These are phyloP conservation scores for Yamadazyma atmosphaerica DNA, from an alignment of 1,139 yeast genomes.

Conservation along the genomic window DNA sequence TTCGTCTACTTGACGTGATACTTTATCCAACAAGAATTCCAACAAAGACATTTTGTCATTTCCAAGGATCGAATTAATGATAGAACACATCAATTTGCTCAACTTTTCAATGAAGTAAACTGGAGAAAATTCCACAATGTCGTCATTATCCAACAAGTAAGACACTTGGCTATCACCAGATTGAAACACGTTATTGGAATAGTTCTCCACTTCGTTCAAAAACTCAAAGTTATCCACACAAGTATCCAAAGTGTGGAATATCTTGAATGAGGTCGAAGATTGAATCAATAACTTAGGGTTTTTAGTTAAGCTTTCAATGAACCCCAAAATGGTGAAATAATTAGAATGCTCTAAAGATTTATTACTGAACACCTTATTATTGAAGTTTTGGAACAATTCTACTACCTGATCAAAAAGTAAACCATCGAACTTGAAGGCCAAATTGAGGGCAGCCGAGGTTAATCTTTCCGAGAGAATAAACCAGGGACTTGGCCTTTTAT, in stretches of 20 bases:
- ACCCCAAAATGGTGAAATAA: constrained; percentile 49
- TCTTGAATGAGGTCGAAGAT: constrained; percentile 28
- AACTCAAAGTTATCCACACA: constrained; percentile 43
- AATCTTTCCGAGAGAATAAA: constrained; percentile 33
- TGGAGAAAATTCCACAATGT: constrained; percentile 37
- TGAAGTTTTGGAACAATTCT: constrained; percentile 30
- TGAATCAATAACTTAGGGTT: constrained; percentile 33
- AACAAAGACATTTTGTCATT: constrained; percentile 26
- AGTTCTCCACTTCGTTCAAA: constrained; percentile 38
- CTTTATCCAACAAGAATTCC: constrained; percentile 29
- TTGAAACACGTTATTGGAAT: constrained; percentile 27
- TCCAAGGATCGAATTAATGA: constrained; percentile 30
- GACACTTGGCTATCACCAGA: constrained; percentile 21
- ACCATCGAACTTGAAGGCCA: constrained; percentile 34
- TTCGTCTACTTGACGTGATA: constrained; percentile 24
- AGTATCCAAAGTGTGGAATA: constrained; percentile 37
- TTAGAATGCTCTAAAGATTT: constrained; percentile 30
- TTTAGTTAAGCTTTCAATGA: constrained; percentile 41
- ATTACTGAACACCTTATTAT: constrained; percentile 24
- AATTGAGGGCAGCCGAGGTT: constrained; percentile 36
- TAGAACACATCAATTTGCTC: constrained; percentile 39
- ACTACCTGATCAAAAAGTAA: constrained; percentile 27
- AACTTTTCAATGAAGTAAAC: constrained; percentile 46
- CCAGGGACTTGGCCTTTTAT: constrained; percentile 40
- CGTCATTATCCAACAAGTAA: constrained; percentile 30